Percentiles rank a stretch among this genome's conserved stretches.
Conservation (phyloP, 2,329 filamentous ascomycete species). For the Ascochyta fabae region DNA sequence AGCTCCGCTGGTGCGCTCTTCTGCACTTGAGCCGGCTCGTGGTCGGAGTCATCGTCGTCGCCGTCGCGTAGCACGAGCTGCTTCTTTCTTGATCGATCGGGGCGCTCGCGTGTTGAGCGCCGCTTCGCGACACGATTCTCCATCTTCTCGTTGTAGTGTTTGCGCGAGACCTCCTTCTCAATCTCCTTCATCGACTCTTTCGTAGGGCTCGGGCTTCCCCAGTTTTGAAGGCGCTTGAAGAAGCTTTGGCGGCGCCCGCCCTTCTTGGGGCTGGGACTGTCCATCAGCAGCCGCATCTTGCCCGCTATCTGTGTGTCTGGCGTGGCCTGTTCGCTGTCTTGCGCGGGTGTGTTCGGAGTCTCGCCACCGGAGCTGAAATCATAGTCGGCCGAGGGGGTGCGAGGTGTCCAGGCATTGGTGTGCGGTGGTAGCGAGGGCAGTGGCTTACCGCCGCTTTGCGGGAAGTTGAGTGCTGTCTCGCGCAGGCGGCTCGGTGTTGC, state of each 20-base stretch:
- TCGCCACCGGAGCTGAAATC: slow-evolving; percentile 58
- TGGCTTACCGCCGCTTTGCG: slow-evolving; percentile 44
- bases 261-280: slow-evolving; percentile 44
- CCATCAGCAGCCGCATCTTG: slow-evolving; percentile 37
- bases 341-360: slow-evolving; percentile 55
- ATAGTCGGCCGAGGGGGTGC: slow-evolving; percentile 45
- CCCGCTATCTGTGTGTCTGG: slow-evolving; percentile 47
- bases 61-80: slow-evolving; percentile 21
- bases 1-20: slow-evolving; percentile 2
- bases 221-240: slow-evolving; percentile 33
- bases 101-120: slow-evolving; percentile 19
- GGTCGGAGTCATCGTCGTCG: slow-evolving; percentile 38
- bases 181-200: slow-evolving; percentile 45
- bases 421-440: slow-evolving; percentile 46
- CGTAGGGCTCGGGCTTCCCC: slow-evolving; percentile 47
- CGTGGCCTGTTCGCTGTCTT: slow-evolving; percentile 53
- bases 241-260: slow-evolving; percentile 38
- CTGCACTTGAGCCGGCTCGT: slow-evolving; percentile 14
- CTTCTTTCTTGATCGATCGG: slow-evolving; percentile 34
- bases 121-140: slow-evolving; percentile 50
- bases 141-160: slow-evolving; percentile 45
- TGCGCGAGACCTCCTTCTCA: slow-evolving; percentile 40
- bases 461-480: slow-evolving; percentile 59
- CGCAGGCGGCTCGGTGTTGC: slow-evolving; percentile 51
- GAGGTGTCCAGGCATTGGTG: slow-evolving; percentile 44